Base-by-base conservation (phyloP, 495 filamentous ascomycete genomes). In the Penicillium longicatenatum region DNA sequence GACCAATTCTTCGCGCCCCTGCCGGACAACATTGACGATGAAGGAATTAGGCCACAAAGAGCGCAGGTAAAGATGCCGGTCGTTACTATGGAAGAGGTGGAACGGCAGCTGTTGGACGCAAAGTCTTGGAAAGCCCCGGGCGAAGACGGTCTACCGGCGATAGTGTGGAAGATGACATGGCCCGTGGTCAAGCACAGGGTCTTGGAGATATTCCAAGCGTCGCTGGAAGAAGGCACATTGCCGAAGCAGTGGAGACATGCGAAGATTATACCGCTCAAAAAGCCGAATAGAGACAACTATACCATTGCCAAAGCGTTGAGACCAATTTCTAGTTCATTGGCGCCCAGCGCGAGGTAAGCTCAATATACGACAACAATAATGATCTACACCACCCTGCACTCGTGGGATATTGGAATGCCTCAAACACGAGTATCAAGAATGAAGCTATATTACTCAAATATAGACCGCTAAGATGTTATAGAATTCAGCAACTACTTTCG, bases 1-100 rank as follows among this genome's bases (percentile, higher is more conserved):
- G 19, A 14, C 57, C 42, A 62, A 54, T 73, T 73, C 68, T 73
- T 71, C 48, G 66, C 68, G 11, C 59, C 64, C 21, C 31, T 63
- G 22, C 67, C 59, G 20, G 54, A 61, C 30, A 30, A 8, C 22
- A 62, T 67, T 56, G 54, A 64, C 17, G 53, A 62, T 12, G 61
- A 67, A 29, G 63, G 63, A 20, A 43, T 47, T 2, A 62, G 58
- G 57, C 55, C 45, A 57, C 49, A 62, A 62, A 64, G 58, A 59
- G 61, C 9, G 42, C 66, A 55, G 14, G 47, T 57, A 20, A 49
- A 45, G n/a, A 69, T 68, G 44, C 58, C 55, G 14, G 52, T 33
- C 1, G 54, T 68, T 43, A 65, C 43, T 4, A n/a, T 63, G 22
- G 57, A 70, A 20, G 69, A 70, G 50, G 52, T 71, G 22, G 58